Evolutionary conservation across 768 basidiomycete genomes (phyloP).

Genomic region (Kwoniella shandongensis): DNA sequence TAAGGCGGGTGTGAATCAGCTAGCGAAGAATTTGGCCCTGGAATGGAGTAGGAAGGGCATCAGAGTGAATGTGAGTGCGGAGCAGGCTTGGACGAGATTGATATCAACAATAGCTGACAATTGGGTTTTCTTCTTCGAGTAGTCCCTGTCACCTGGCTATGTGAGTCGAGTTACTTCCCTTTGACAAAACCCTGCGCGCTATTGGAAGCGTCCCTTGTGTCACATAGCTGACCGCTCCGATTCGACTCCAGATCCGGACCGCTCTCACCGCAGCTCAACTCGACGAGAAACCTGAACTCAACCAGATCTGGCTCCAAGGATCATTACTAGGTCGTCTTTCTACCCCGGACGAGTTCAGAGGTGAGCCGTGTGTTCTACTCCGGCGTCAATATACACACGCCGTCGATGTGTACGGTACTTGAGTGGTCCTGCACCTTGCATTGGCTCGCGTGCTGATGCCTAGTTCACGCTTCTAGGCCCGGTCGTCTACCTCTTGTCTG

Average conservation of each 20-base stretch:
- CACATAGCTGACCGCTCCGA: not conserved
- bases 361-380: no score
- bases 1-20: conserved; percentile 47
- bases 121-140: not conserved
- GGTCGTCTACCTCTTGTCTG: conserved; percentile 41
- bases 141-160: conserved; percentile 37
- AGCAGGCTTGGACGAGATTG: no score
- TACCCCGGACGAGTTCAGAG: conserved; percentile 37
- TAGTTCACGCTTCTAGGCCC: conserved; percentile 14
- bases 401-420: no score
- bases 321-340: conserved; percentile 29
- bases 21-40: conserved; percentile 49
- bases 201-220: not conserved
- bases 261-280: conserved; percentile 37
- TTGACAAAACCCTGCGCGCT: no score
- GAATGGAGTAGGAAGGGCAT: conserved; percentile 50
- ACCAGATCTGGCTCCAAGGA: conserved; percentile 33
- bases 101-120: not conserved
- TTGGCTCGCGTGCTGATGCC: no score
- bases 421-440: no score
- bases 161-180: conserved; percentile 12
- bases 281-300: conserved; percentile 30
- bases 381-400: no score
- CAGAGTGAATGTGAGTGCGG: conserved; percentile 41
- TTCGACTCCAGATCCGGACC: conserved; percentile 19